A percentile compares a stretch with the other conserved stretches of the same genome.
Evolutionary conservation across 202 grass and related monocot species (phyloP).

Genomic region (Carex sylvatica): DNA sequence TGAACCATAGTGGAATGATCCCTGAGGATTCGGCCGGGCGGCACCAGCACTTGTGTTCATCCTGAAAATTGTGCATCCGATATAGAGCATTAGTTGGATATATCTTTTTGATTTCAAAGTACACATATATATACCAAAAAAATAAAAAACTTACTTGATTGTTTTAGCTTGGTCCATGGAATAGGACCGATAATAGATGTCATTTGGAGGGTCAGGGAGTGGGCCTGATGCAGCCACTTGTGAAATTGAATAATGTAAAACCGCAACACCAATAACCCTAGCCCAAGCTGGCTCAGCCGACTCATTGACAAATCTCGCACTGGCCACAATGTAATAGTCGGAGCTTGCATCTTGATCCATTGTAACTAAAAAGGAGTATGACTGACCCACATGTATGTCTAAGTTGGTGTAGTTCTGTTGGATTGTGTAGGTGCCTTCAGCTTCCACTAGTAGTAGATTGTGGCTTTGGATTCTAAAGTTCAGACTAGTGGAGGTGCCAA

Average conservation of each 20-base stretch:
- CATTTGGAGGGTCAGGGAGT: constrained; percentile 75
- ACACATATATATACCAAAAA: neutral
- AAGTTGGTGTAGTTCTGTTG: constrained; percentile 83
- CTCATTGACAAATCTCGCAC: constrained; percentile 60
- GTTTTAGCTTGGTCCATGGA: constrained; percentile 83
- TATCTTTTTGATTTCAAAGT: neutral
- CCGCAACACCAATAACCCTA: constrained; percentile 63
- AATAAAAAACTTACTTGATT: constrained; percentile 59
- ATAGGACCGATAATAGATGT: constrained; percentile 65
- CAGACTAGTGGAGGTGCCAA: constrained; percentile 81
- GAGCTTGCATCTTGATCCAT: constrained; percentile 86
- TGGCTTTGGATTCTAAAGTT: constrained; percentile 95
- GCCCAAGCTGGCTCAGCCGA: constrained; percentile 44
- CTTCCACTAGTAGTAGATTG: constrained; percentile 62
- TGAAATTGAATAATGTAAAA: constrained; percentile 91
- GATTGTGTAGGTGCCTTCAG: constrained; percentile 80
- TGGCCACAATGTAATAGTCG: constrained; percentile 89
- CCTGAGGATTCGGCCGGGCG: constrained; percentile 85
- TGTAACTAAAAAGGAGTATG: constrained; percentile 81
- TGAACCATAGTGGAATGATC: constrained; percentile 76
- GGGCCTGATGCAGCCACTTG: constrained; percentile 54
- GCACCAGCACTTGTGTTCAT: constrained; percentile 79
- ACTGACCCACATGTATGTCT: constrained; percentile 92
- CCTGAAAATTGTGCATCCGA: constrained; percentile 34
- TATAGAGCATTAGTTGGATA: constrained; percentile 18